A percentile compares a stretch with the other conserved stretches of the same genome.
Evolutionary conservation across 108 stramenopile genomes (phyloP).

Genomic region (Cyclotella distinguenda): DNA sequence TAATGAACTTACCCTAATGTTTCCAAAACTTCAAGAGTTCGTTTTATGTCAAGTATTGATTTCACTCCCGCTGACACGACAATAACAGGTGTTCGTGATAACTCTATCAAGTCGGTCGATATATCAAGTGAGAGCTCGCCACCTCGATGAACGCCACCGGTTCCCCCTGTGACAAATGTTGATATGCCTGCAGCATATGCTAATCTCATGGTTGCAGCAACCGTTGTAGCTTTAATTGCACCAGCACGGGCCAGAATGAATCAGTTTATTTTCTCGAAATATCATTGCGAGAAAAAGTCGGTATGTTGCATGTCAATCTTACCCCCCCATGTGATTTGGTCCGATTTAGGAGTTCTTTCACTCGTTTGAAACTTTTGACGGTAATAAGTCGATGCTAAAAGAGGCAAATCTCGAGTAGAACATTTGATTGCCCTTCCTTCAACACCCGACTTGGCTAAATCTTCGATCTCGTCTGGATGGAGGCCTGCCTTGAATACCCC

Average conservation of each 20-base stretch:
- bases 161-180: slow-evolving; percentile 86
- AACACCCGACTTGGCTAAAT: slow-evolving; percentile 75
- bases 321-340: too few relatives aligned
- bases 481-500: slow-evolving; percentile 86
- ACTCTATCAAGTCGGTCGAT: slow-evolving; percentile 92
- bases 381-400: slow-evolving; percentile 48
- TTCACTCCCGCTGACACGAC: slow-evolving; percentile 98
- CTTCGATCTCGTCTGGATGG: slow-evolving; percentile 72
- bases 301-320: too few relatives aligned
- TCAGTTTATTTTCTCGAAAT: slow-evolving; percentile 20
- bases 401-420: slow-evolving; percentile 88
- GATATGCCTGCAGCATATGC: slow-evolving; percentile 87
- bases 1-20: too few relatives aligned
- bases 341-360: neutral
- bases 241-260: too few relatives aligned
- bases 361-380: neutral
- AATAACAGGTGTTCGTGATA: slow-evolving; percentile 88
- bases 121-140: slow-evolving; percentile 86
- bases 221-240: slow-evolving; percentile 80
- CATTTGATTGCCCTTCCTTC: slow-evolving; percentile 84
- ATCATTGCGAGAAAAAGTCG: neutral
- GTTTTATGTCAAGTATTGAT: slow-evolving; percentile 91
- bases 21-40: slow-evolving; percentile 97
- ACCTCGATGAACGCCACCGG: slow-evolving; percentile 94
- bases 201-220: slow-evolving; percentile 90